These are phyloP conservation scores for Myriosclerotinia curreyana DNA, from an alignment of 2,329 filamentous ascomycete species.

Conservation along the genomic window DNA sequence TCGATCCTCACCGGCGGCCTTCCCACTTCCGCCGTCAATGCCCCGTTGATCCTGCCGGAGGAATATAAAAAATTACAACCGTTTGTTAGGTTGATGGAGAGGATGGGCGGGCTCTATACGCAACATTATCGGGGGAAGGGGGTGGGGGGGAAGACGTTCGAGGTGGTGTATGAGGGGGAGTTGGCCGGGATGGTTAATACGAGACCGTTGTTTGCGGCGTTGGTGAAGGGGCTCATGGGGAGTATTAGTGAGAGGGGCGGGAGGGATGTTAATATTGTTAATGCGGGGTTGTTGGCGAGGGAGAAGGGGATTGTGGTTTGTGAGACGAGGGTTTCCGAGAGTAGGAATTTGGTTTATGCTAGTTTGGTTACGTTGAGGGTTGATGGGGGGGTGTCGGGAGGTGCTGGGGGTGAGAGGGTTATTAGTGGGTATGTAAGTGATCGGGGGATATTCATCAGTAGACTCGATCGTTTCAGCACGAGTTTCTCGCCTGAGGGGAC, in stretches of 20 bases:
- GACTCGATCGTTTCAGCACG: slow-evolving; percentile 70
- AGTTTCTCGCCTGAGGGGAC: slow-evolving; percentile 72
- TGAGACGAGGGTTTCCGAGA: slow-evolving; percentile 64
- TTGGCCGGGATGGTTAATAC: slow-evolving; percentile 70
- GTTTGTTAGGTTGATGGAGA: slow-evolving; percentile 72
- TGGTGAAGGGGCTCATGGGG: slow-evolving; percentile 72
- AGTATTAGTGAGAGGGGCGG: slow-evolving; percentile 65
- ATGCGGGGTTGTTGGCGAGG: slow-evolving; percentile 70
- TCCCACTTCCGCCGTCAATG: slow-evolving; percentile 75
- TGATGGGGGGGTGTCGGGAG: slow-evolving; percentile 6
- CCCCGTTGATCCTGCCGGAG: slow-evolving; percentile 75
- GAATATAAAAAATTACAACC: slow-evolving; percentile 76
- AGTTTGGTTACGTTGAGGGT: slow-evolving; percentile 65
- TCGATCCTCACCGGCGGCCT: slow-evolving; percentile 70
- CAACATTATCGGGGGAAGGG: slow-evolving; percentile 57
- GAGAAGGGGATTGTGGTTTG: slow-evolving; percentile 76
- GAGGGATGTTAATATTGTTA: slow-evolving; percentile 77
- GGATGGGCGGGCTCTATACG: slow-evolving; percentile 75
- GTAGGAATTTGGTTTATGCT: slow-evolving; percentile 61
- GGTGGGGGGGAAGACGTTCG: slow-evolving; percentile 65
- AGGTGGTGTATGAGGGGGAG: slow-evolving; percentile 74
- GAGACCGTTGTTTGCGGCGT: slow-evolving; percentile 72
- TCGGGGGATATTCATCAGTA: slow-evolving; percentile 64
- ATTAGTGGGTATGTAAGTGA: slow-evolving; percentile 67
- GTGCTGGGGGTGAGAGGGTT: slow-evolving; percentile 43